Base-by-base conservation (phyloP, 345 rosid genomes). In the Aurinia saxatilis region DNA sequence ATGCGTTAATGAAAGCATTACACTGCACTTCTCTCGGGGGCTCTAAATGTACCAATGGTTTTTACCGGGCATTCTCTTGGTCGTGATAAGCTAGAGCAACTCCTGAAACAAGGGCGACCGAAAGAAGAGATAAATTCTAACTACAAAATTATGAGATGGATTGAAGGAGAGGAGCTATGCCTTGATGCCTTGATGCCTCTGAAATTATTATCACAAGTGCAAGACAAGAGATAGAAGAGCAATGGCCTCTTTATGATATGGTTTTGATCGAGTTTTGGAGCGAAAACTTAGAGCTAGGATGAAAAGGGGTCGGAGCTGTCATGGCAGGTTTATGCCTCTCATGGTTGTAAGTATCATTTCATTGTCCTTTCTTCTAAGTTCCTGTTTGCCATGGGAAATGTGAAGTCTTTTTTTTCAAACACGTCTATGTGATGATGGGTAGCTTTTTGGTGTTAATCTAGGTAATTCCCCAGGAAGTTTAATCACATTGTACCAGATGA, bases 391-490 rank as follows among this genome's bases (percentile, higher is more conserved):
- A 27, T n/a, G 51, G n/a, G 11, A 17, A 56, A 8, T 9, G 73
- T 42, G 25, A 50, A 50, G 4, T 5, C 6, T 47, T 57, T 1
- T 48, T 35, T 11, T 29, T n/a, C n/a, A n/a, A n/a, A n/a, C n/a
- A n/a, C n/a, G n/a, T n/a, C n/a, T n/a, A n/a, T n/a, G n/a, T 36
- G 37, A 8, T 51, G 19, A 72, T 45, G 39, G 38, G 29, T 44
- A 45, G 30, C 46, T 19, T 53, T 52, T 18, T 29, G 8, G 1
- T 66, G 51, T 66, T 40, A 30, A 63, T 67, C 29, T 73, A 91
- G 98, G 82, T 76, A 35, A 91, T 91, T 75, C 96, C 98, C 98
- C 96, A 27, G 96, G 98, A 62, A 91, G 60, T 88, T 91, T 73
- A 83, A 82, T 70, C 91, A 91, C 65, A 78, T 91, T 70, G 70